Percentiles rank a stretch among this genome's conserved stretches.
Evolutionary conservation across 805 yeast species (phyloP).

Genomic region (Komagataella kurtzmanii): DNA sequence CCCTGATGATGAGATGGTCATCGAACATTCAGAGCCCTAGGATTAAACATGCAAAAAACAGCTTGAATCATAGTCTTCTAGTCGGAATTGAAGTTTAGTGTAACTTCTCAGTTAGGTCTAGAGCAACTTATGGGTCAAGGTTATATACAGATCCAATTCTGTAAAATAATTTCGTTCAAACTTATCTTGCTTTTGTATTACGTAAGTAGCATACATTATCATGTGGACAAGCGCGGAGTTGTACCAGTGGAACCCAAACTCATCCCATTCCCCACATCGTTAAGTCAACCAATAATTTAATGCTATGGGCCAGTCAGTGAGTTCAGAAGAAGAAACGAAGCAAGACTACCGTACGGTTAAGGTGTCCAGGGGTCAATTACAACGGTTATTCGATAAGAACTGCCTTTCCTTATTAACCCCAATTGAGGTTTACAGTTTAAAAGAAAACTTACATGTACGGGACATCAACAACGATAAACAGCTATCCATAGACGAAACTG

Average conservation of each 20-base stretch:
- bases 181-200: not conserved
- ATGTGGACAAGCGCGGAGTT: not conserved
- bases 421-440: slow-evolving; percentile 9
- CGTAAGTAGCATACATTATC: not conserved
- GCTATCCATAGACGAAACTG: not conserved
- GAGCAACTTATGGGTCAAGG: no score
- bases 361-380: slow-evolving; percentile 7
- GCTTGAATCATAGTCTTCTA: no score
- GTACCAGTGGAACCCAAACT: not conserved
- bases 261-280: slow-evolving; percentile 1
- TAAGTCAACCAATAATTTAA: not conserved
- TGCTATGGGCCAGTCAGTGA: slow-evolving; percentile 11
- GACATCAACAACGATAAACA: not conserved
- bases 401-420: slow-evolving; percentile 9
- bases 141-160: not conserved
- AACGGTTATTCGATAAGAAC: slow-evolving; percentile 7
- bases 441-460: not conserved
- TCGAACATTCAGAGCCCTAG: not conserved
- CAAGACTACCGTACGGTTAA: slow-evolving; percentile 4
- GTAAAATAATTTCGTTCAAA: not conserved
- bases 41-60: no score
- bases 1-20: not conserved
- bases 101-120: no score
- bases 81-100: no score
- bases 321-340: slow-evolving; percentile 4